Percentiles rank a stretch among this genome's conserved stretches.
Conservation (phyloP, 2,329 filamentous ascomycete species). For the Fusarium sp. region DNA sequence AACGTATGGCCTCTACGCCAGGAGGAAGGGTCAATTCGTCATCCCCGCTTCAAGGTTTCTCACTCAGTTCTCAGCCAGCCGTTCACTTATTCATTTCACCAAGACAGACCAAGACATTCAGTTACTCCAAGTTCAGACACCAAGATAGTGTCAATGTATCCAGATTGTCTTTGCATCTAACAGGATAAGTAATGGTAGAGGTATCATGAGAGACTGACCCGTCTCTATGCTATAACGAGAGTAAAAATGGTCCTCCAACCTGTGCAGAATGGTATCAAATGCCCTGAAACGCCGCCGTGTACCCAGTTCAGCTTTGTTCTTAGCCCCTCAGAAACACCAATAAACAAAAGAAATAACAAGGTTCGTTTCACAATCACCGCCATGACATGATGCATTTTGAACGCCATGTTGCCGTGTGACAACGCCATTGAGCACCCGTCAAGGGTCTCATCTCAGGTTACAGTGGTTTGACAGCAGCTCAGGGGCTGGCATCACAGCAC, state of each 20-base stretch:
- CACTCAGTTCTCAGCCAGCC: not conserved
- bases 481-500: slow-evolving; percentile 48
- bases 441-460: slow-evolving; percentile 20
- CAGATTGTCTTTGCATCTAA: slow-evolving; percentile 24
- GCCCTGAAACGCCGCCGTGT: slow-evolving; percentile 37
- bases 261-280: slow-evolving; percentile 46
- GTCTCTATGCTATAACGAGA: slow-evolving; percentile 31
- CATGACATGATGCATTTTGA: slow-evolving; percentile 12
- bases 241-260: slow-evolving; percentile 32
- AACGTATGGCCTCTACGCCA: not conserved
- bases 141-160: not conserved
- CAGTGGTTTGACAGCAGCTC: slow-evolving; percentile 7
- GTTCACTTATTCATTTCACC: not conserved
- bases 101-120: not conserved
- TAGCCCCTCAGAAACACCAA: slow-evolving; percentile 33
- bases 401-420: slow-evolving; percentile 18
- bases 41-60: not conserved
- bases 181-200: slow-evolving; percentile 12
- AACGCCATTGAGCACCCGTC: slow-evolving; percentile 22
- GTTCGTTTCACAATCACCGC: slow-evolving; percentile 12
- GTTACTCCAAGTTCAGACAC: not conserved
- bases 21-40: not conserved
- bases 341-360: slow-evolving; percentile 1
- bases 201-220: slow-evolving; percentile 27
- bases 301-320: slow-evolving; percentile 17